Base-by-base conservation (phyloP, 2,329 filamentous ascomycete species). In the Pseudocercospora vitis region DNA sequence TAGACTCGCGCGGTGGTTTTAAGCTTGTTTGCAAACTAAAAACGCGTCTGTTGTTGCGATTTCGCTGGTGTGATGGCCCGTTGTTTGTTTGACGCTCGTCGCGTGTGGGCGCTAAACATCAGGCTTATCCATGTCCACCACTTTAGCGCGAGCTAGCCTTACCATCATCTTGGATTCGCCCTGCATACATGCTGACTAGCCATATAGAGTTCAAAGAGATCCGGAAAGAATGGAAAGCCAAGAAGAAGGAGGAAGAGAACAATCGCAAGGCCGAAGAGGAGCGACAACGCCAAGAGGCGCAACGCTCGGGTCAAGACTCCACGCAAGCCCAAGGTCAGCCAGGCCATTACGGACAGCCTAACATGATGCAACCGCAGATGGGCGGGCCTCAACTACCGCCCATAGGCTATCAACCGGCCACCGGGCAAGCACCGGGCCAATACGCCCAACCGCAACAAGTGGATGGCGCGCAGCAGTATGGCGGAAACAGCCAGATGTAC, bases 181-280 rank as follows among this genome's bases (percentile, higher is more conserved):
- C 54, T 64, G 60, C 63, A 65, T 57, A 53, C 32, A 45, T 66
- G 65, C 73, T 76, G 68, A 75, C 72, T 66, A 60, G 51, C 54
- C 56, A 48, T 54, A 61, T 68, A 97, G 94, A 97, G 73, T 97
- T 99, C 77, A 99, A 99, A 72, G 94, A 99, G 69, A 96, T 97
- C 56, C 88, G 94, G 60, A 97, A 97, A 71, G 92, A 97, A 70
- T 99, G 94, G 94, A 99, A 97, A 78, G 89, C 89, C 32, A 90
- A 94, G 68, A 97, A 97, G 83, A 99, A 99, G 89, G 94, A 97
- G 72, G 92, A 97, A 66, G 92, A 97, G 62, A 86, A 86, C 48
- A 81, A 84, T 65, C 88, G 91, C 68, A 96, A 96, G 78, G 88
- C 87, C 9, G 89, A 91, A 7, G 92, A 97, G 60, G 91, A 96